Base-by-base conservation (phyloP, 306 rosid genomes). In the Pterocarpus macrocarpus region DNA sequence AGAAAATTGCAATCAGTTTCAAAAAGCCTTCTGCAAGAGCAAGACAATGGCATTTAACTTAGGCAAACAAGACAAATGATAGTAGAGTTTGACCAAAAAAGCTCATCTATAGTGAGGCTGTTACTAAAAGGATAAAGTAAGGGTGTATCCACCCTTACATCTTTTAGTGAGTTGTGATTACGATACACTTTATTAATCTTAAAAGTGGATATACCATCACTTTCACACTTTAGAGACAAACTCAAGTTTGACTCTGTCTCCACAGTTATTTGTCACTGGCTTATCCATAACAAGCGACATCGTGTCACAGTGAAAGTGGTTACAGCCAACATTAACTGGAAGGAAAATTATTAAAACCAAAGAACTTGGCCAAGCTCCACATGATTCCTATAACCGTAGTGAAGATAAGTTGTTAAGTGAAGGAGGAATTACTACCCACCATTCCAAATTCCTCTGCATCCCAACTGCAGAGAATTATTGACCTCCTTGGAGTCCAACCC, bases 401-500 rank as follows among this genome's bases (percentile, higher is more conserved):
- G 28, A 55, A 65, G 57, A 17, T 22, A 30, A 43, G 70, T 67
- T 77, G 39, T 61, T 2, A 79, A 28, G 56, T 50, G n/a, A 50
- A 50, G 35, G 52, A 45, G 78, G 63, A 86, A 63, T 71, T 33
- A 39, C 57, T 58, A 38, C 88, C 65, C 65, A 87, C 90, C 90
- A 87, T 84, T 64, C 90, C 88, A 58, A 87, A 87, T 53, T 87
- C 90, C 45, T 87, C 90, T 4, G 90, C 90, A 78, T 87, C 90
- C 90, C 90, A 87, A 52, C 90, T 87, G 81, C 90, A 87, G 44
- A 87, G 86, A 63, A 87, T 32, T 47, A 87, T 71, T 22, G 90
- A 93, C 80, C 99, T 88, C 80, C 90, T 87, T 53, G 99, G 97
- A 38, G 61, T 87, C 99, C 99, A 95, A 13, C 97, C 94, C 22